Evolutionary conservation across 2,329 filamentous ascomycete species (phyloP), one percentile per base, ranked within the genome.

Genomic region (Calonectria montana): DNA sequence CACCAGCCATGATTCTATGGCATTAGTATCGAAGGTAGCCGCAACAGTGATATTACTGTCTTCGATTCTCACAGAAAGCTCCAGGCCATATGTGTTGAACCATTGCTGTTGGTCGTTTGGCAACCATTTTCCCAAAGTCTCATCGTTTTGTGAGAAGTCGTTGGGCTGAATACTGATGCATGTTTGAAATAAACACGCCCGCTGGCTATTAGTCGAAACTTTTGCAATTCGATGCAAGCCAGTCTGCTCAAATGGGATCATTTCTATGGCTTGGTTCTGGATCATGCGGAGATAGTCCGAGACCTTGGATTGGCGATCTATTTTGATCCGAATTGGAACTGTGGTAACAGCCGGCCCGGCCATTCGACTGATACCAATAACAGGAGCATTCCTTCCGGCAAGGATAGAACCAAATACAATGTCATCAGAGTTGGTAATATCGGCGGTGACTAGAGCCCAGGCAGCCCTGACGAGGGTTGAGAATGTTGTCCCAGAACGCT

Each of bases 241-340:
- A 1, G 64, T 71, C 21, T 75, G 72, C 31, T 73, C 69, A n/a
- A 43, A 70, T 2, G 68, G 27, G 5, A 71, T 70, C 71, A 75
- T 74, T 9, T 68, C 69, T 5, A 35, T 37, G 2, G 67, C 43
- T 23, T 73, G 66, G 1, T 35, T 2, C n/a, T 79, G 74, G 0
- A 78, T 43, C 0, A 77, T 75, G n/a, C 86, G 78, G 15, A 91
- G 78, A 66, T 85, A 88, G 43, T 23, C 9, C 21, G 9, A 65
- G n/a, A 47, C 27, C 41, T 23, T n/a, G 21, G 7, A 4, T 2
- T 37, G 1, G 4, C 8, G 2, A 37, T 5, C 15, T 25, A 35
- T 4, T 12, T 55, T 55, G 18, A 35, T 5, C 1, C 29, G 50
- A 13, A 55, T 29, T 3, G 50, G 50, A 2, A 55, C 29, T 8